Base-by-base conservation (phyloP, 176 grass and related monocot genomes). In the Aegilops tauschii region DNA sequence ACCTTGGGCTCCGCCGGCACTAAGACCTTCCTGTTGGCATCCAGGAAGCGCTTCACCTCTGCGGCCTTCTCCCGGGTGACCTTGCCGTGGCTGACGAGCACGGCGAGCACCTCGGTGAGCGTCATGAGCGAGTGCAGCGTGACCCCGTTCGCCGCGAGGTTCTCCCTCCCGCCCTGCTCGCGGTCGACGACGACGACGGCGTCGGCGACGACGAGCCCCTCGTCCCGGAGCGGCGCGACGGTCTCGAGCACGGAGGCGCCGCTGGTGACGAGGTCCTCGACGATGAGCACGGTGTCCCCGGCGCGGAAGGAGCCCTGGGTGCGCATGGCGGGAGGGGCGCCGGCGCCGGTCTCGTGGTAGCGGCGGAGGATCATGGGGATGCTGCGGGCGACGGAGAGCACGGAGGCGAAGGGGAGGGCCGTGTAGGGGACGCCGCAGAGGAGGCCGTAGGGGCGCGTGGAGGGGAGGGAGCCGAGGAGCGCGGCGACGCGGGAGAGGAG, bases 351-450 rank as follows among this genome's bases (percentile, higher is more conserved):
- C 42, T 86, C 90, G 74, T 91, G 83, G 82, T 94, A 91, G 59
- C 90, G 93, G 86, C 93, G 89, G 84, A 98, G 93, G 21, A 98
- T 73, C 96, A 98, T 92, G 75, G 96, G 96, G 9, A 98, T 34
- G 56, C 65, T 42, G 37, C 37, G 56, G 66, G 65, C 39, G 50
- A 75, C 84, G n/a, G 97, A 98, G 82, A 98, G 79, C 40, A 89
- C 94, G 61, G 97, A 37, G 50, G 94, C 97, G 79, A 98, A 90
- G 5, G 97, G 97, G 31, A 98, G 92, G 34, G 96, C 93, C 3
- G 96, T 98, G 85, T 98, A 98, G 23, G 93, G 93, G 11, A 98
- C 92, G 83, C 96, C 96, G 80, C 92, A 98, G n/a, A 98, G 84
- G 84, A 98, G 88, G 70, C 85, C 89, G 88, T 96, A 96, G 58